Percentiles rank a stretch among this genome's conserved stretches.
phyloP scores from a whole-genome alignment of 2,329 filamentous ascomycete genomes.

The Cyanodermella asteris region DNA sequence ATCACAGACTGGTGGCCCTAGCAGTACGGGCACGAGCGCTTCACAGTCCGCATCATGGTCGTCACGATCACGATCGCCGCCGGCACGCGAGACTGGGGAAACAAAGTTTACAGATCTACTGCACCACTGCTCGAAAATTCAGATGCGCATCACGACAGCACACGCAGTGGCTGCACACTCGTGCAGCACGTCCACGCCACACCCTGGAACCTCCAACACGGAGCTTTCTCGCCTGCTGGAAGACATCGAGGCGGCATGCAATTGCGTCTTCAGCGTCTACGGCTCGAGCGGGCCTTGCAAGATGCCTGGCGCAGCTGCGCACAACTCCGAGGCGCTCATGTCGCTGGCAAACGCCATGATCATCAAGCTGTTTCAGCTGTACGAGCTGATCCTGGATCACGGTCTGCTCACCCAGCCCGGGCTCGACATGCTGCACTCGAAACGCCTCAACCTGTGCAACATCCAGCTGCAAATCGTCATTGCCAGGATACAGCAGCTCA shows the following conservation, averaged over 20 bases:
- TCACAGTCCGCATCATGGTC: too few species aligned
- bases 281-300: not conserved
- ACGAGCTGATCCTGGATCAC: too few species aligned
- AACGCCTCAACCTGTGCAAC: too few species aligned
- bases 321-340: not conserved
- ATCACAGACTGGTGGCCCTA: too few species aligned
- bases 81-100: not conserved
- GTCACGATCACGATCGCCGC: not conserved
- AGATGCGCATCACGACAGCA: not conserved
- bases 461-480: too few species aligned
- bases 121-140: constrained; percentile 1
- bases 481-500: too few species aligned
- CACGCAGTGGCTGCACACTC: not conserved
- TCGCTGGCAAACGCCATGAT: not conserved
- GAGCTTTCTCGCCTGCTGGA: too few species aligned
- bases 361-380: constrained; percentile 1
- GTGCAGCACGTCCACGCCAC: too few species aligned
- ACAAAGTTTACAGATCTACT: not conserved
- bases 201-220: too few species aligned
- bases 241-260: constrained; percentile 1
- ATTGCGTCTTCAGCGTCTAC: not conserved
- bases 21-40: too few species aligned
- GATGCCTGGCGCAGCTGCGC: not conserved
- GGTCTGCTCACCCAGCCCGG: too few species aligned
- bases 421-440: too few species aligned